A percentile compares a stretch with the other conserved stretches of the same genome.
phyloP scores from a whole-genome alignment of 2,329 filamentous ascomycete genomes.

The Pseudocercospora crystallina region DNA sequence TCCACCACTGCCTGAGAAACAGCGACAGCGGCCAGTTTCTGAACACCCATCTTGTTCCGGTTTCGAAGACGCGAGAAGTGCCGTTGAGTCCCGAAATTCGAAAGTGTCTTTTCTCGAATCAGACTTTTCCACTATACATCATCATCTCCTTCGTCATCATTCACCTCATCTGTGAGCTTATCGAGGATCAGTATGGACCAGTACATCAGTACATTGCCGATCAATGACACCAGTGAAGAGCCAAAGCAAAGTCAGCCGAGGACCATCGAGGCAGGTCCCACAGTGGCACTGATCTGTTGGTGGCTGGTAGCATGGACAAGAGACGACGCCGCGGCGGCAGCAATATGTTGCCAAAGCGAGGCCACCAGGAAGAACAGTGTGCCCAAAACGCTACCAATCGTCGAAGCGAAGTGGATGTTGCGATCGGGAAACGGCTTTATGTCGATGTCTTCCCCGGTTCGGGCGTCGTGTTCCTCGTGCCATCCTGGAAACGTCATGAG shows the following conservation, averaged over 20 bases:
- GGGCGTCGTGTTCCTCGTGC: constrained; percentile 10
- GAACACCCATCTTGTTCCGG: too few species aligned
- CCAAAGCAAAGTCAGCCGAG: constrained; percentile 13
- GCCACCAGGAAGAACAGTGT: constrained; percentile 14
- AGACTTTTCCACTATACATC: too few species aligned
- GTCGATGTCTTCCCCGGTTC: constrained; percentile 14
- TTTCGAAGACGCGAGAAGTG: too few species aligned
- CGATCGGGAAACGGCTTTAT: constrained; percentile 20
- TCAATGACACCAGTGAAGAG: not conserved
- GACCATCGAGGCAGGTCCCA: constrained; percentile 9
- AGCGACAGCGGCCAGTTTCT: not conserved
- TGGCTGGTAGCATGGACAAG: constrained; percentile 7
- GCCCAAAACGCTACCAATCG: constrained; percentile 1
- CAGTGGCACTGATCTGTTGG: constrained; percentile 4
- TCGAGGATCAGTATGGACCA: constrained; percentile 4
- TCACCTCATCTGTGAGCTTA: not conserved
- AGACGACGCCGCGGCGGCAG: constrained; percentile 13
- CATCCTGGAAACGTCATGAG: constrained; percentile 16
- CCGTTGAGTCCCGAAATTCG: too few species aligned
- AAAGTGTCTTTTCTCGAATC: too few species aligned
- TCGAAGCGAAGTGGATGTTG: not conserved
- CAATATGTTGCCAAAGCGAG: constrained; percentile 21
- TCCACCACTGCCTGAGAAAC: not conserved
- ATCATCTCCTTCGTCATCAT: too few species aligned
- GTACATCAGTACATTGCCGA: constrained; percentile 3